Percentiles rank a stretch among this genome's conserved stretches.
These are phyloP conservation scores for Sungouiella blattae DNA, from an alignment of 805 yeast genomes.

Conservation along the genomic window DNA sequence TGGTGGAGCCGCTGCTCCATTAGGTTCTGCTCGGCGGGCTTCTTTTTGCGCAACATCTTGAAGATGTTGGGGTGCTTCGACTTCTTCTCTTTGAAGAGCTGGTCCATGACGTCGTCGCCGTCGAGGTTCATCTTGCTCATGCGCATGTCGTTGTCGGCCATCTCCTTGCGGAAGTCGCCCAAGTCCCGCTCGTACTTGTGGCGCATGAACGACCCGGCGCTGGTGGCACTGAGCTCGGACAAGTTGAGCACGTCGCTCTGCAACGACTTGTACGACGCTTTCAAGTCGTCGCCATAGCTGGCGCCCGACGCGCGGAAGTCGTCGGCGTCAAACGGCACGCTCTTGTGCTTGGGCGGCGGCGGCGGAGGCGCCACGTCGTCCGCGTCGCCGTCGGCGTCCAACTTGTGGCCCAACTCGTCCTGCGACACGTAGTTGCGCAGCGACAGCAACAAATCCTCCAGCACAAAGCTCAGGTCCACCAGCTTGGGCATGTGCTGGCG, in stretches of 20 bases:
- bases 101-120: slow-evolving; percentile 32
- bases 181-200: slow-evolving; percentile 66
- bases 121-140: slow-evolving; percentile 20
- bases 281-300: slow-evolving; percentile 30
- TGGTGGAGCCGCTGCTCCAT: slow-evolving; percentile 44
- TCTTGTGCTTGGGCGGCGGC: slow-evolving; percentile 33
- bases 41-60: slow-evolving; percentile 38
- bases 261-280: slow-evolving; percentile 37
- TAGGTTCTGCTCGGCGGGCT: slow-evolving; percentile 25
- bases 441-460: slow-evolving; percentile 35
- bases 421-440: slow-evolving; percentile 28
- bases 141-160: slow-evolving; percentile 9
- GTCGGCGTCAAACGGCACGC: slow-evolving; percentile 35
- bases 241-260: slow-evolving; percentile 45
- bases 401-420: slow-evolving; percentile 35
- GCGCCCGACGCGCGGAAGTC: slow-evolving; percentile 31
- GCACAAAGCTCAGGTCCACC: slow-evolving; percentile 27
- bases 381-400: slow-evolving; percentile 19
- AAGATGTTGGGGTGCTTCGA: slow-evolving; percentile 44
- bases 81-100: slow-evolving; percentile 41
- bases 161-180: slow-evolving; percentile 19
- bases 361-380: slow-evolving; percentile 23
- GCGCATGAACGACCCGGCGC: slow-evolving; percentile 81
- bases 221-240: slow-evolving; percentile 82
- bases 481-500: slow-evolving; percentile 6